Base-by-base conservation (phyloP, 352 stramenopile genomes). In the Phytophthora idaei region DNA sequence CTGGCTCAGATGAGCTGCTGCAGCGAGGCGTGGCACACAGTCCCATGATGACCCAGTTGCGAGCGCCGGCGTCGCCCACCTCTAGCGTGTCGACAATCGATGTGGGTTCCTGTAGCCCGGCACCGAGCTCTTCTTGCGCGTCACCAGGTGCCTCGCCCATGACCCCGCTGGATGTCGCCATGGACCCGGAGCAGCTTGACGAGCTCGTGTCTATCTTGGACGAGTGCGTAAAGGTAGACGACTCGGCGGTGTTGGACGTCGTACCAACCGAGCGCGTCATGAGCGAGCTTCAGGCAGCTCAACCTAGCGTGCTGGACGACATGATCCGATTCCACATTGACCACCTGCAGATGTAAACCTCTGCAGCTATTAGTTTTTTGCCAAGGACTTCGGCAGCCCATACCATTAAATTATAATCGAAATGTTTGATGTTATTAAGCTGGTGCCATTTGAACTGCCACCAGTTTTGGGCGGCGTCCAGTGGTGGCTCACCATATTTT, bases 311-410 rank as follows among this genome's bases (percentile, higher is more conserved):
- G 5, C 64, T 81, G 10, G 74, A 81, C 67, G 74, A 81, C 53
- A 81, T 81, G 70, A 78, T 81, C 54, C 70, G 68, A 31, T 81
- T 81, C 55, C 74, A 81, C 57, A 75, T 81, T 17, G 63, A 71
- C 32, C 44, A 77, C 41, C 54, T 78, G 42, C 44, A 68, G 51
- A 74, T 62, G 54, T 54, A 46, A 61, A 41, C 5, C 10, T 5
- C 49, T 42, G 32, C 17, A 49, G 47, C 37, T 69, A 63, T 54
- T 59, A 59, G 27, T 12, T 45, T 54, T 39, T 48, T 54, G 41
- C 58, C 41, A 21, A 39, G 6, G 27, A 47, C 27, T 60, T 42
- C 17, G 28, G 54, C 32, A 49, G 14, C 14, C 41, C 5, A 28
- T 28, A 42, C 39, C 47, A 55, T 12, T 73, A 73, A 73, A 21